phyloP scores from a whole-genome alignment of 139 green algal species.

The Auxenochlorella pyrenoidosa region DNA sequence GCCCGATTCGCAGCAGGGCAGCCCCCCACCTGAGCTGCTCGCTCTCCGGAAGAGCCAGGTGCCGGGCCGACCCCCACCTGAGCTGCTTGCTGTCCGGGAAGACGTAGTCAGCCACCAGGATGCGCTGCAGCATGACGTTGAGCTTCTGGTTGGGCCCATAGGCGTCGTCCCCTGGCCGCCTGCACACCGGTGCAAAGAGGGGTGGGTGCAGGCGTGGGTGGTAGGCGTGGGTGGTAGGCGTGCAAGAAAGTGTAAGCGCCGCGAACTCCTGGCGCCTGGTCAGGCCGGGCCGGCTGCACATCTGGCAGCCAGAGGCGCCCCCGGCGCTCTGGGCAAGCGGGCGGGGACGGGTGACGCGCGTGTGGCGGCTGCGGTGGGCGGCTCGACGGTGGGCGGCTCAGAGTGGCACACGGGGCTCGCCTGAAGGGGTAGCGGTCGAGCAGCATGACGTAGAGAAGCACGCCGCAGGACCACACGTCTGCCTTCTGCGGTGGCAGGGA shows the following conservation, averaged over 20 bases:
- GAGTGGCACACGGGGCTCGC: background rate
- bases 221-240: no score
- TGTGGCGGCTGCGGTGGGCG: no score
- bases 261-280: no score
- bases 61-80: no score
- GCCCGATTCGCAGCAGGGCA: constrained; percentile 52
- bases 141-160: constrained; percentile 72
- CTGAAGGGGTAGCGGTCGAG: constrained; percentile 27
- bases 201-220: no score
- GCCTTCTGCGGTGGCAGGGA: constrained; percentile 47
- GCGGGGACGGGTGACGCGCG: no score
- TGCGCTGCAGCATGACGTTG: constrained; percentile 55
- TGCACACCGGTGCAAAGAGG: constrained; percentile 41
- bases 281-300: no score
- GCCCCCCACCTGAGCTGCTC: constrained; percentile 81
- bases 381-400: no score
- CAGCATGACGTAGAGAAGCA: constrained; percentile 98
- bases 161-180: constrained; percentile 76
- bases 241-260: no score
- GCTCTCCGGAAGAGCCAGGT: background rate
- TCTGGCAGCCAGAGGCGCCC: no score
- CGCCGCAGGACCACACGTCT: constrained; percentile 97
- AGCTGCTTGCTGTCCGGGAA: constrained; percentile 31
- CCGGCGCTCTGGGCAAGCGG: background rate
- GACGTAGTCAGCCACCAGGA: constrained; percentile 16